Evolutionary conservation across 495 filamentous ascomycete species (phyloP), one percentile per base, ranked within the genome.

Genomic region (Penicillium argentinense): DNA sequence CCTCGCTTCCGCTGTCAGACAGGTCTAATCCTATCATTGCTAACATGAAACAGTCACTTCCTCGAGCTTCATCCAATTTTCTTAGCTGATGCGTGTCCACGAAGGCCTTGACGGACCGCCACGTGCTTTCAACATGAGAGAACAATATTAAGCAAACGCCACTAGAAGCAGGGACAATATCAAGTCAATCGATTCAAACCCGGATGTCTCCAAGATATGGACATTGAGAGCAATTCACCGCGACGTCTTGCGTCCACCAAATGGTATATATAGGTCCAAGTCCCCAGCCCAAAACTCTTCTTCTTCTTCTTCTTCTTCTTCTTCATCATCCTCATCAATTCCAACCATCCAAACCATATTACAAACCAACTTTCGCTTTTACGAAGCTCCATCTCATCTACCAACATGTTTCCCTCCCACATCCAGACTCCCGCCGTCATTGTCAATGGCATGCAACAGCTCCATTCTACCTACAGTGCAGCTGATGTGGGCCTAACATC

Each of bases 371-470:
- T 57, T 59, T 40, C 46, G 54, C 56, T 63, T 64, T 59, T 50
- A 27, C 44, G 51, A 49, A 50, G 51, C 50, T 41, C 34, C 38
- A 54, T 42, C n/a, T 51, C 23, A 54, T 56, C 57, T 45, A 47
- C 64, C 60, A 62, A 56, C 53, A 72, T 72, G 66, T 59, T 64
- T 62, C 54, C 62, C 49, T 16, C 42, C 42, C 53, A 62, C 40
- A 50, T 64, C 46, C 51, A 58, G 56, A 63, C 59, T 49, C 34
- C 51, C 36, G 53, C 62, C 40, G 45, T n/a, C n/a, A n/a, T 60
- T 39, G 45, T 59, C 51, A 63, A 65, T 56, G 67, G 68, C 69
- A 54, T 39, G 56, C 47, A 16, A 25, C 42, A 16, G 41, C 24
- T 16, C 30, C 4, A 42, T 22, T 26, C 42, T 42, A 27, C 41